Conservation (phyloP, 306 rosid genomes). For the Dryas octopetala region DNA sequence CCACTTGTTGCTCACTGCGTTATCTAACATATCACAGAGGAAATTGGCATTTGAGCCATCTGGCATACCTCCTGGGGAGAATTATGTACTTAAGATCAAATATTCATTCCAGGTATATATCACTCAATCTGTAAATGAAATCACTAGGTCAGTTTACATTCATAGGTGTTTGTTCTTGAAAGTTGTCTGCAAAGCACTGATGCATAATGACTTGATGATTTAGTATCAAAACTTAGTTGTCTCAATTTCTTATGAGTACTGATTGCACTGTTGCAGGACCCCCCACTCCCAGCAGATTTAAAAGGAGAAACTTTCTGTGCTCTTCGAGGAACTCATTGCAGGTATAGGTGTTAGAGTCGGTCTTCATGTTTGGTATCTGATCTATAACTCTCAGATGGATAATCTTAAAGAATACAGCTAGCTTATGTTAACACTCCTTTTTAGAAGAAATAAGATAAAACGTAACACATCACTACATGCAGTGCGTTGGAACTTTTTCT, state of each 20-base stretch:
- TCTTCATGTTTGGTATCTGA: constrained; percentile 21
- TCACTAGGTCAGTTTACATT: constrained; percentile 1
- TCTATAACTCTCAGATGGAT: constrained; percentile 7
- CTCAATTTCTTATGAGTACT: constrained; percentile 6
- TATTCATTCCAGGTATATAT: constrained; percentile 77
- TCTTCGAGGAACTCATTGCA: constrained; percentile 74
- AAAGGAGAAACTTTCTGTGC: constrained; percentile 73
- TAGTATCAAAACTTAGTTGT: background rate
- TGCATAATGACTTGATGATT: constrained; percentile 3
- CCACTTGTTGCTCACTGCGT: constrained; percentile 17
- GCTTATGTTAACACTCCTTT: background rate
- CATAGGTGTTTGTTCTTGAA: constrained; percentile 14
- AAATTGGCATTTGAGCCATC: constrained; percentile 81
- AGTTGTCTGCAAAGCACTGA: background rate
- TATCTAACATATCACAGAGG: constrained; percentile 55
- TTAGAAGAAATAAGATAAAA: constrained; percentile 10
- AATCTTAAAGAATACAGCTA: background rate
- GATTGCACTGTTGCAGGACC: constrained; percentile 54
- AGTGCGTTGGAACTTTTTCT: constrained; percentile 89
- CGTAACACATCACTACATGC: constrained; percentile 44
- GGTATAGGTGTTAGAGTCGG: constrained; percentile 42
- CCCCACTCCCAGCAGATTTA: constrained; percentile 67
- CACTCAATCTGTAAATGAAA: constrained; percentile 18
- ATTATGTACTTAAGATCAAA: constrained; percentile 76
- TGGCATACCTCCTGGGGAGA: constrained; percentile 83